Evolutionary conservation across 805 yeast genomes (phyloP).

Genomic region (Candida montana): DNA sequence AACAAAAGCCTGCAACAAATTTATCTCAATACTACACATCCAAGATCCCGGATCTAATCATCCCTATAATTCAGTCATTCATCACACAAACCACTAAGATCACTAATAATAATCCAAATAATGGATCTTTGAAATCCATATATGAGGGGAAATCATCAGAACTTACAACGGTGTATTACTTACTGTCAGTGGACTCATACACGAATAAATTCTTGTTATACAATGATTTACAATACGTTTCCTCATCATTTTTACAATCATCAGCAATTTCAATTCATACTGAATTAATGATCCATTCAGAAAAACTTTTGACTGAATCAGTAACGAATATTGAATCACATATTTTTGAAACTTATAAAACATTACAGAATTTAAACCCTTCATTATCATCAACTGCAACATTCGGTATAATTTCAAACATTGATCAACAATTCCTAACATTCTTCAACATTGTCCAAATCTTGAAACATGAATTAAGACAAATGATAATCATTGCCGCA

Average conservation of each 20-base stretch:
- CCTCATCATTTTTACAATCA: not conserved
- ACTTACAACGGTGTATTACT: slow-evolving; percentile 14
- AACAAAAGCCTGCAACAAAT: not conserved
- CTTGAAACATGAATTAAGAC: slow-evolving; percentile 1
- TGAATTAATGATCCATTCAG: slow-evolving; percentile 41
- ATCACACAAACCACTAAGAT: slow-evolving; percentile 4
- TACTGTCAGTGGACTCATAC: slow-evolving; percentile 16
- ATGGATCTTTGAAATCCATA: slow-evolving; percentile 9
- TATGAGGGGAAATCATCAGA: slow-evolving; percentile 12
- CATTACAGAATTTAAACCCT: slow-evolving; percentile 19
- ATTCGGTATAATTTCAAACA: slow-evolving; percentile 9
- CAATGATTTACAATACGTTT: slow-evolving; percentile 17
- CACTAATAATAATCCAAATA: not conserved
- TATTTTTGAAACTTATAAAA: slow-evolving; percentile 4
- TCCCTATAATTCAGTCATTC: slow-evolving; percentile 15
- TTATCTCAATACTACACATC: slow-evolving; percentile 4
- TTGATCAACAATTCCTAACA: slow-evolving; percentile 10
- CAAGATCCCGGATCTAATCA: slow-evolving; percentile 11
- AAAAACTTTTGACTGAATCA: slow-evolving; percentile 11
- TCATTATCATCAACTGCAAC: slow-evolving; percentile 13
- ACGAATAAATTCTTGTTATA: slow-evolving; percentile 13
- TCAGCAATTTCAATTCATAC: slow-evolving; percentile 1
- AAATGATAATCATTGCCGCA: slow-evolving; percentile 10
- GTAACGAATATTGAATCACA: slow-evolving; percentile 10
- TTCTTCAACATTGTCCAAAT: slow-evolving; percentile 7